These are phyloP conservation scores for Rosa rugosa DNA, from an alignment of 306 rosid species.

Conservation along the genomic window DNA sequence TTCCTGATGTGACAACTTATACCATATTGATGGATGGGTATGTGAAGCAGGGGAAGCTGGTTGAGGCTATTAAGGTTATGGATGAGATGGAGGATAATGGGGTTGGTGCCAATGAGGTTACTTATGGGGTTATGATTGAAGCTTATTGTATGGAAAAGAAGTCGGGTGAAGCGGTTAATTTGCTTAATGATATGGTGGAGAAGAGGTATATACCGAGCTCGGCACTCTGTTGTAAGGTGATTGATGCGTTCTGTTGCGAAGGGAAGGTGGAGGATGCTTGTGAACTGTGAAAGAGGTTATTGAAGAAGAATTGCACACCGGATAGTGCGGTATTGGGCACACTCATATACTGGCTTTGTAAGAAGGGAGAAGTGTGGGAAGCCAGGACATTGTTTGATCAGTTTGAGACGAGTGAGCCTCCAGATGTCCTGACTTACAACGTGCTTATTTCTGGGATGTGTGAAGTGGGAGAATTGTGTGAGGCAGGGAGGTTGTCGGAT, in stretches of 20 bases:
- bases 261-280: slow-evolving; percentile 69
- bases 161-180: slow-evolving; percentile 61
- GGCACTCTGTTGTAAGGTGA: slow-evolving; percentile 59
- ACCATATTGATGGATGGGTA: slow-evolving; percentile 69
- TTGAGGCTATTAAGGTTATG: slow-evolving; percentile 69
- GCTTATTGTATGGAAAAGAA: slow-evolving; percentile 60
- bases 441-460: too few relatives aligned
- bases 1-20: slow-evolving; percentile 47
- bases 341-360: slow-evolving; percentile 59
- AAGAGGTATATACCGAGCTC: slow-evolving; percentile 55
- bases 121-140: slow-evolving; percentile 68
- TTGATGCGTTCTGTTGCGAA: slow-evolving; percentile 52
- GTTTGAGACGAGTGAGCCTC: too few relatives aligned
- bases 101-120: slow-evolving; percentile 62
- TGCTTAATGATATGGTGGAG: slow-evolving; percentile 70
- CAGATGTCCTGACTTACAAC: too few relatives aligned
- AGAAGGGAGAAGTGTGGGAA: slow-evolving; percentile 63
- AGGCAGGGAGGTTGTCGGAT: slow-evolving; percentile 74
- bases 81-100: slow-evolving; percentile 88
- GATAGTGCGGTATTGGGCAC: slow-evolving; percentile 7
- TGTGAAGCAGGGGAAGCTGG: slow-evolving; percentile 53
- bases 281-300: slow-evolving; percentile 61
- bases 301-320: slow-evolving; percentile 49
- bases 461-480: too few relatives aligned
- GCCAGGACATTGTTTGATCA: slow-evolving; percentile 20